Evolutionary conservation across 495 filamentous ascomycete species (phyloP).

Genomic region (Penicillium antarcticum): DNA sequence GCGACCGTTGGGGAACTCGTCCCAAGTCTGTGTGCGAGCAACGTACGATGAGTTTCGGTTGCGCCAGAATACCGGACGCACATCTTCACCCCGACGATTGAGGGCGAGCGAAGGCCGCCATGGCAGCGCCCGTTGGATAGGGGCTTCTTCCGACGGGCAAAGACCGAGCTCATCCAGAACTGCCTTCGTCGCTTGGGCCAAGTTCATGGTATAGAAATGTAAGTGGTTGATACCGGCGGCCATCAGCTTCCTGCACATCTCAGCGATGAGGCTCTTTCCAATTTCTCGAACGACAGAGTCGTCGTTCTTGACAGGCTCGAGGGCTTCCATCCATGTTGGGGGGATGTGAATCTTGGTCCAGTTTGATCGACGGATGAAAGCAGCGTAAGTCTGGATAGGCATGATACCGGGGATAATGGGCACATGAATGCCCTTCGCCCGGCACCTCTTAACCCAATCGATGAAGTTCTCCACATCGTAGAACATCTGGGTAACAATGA

Average conservation of each 20-base stretch:
- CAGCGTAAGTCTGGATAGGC: slow-evolving; percentile 94
- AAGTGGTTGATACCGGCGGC: slow-evolving; percentile 79
- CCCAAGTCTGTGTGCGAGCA: slow-evolving; percentile 94
- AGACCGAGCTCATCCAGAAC: slow-evolving; percentile 86
- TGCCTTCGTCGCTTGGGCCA: slow-evolving; percentile 90
- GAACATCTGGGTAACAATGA: slow-evolving; percentile 99
- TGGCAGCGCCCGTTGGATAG: slow-evolving; percentile 78
- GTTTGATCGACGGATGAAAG: slow-evolving; percentile 82
- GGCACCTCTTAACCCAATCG: slow-evolving; percentile 80
- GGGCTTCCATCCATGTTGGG: slow-evolving; percentile 68
- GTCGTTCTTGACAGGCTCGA: slow-evolving; percentile 96
- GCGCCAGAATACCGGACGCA: slow-evolving; percentile 98
- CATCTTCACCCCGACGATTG: slow-evolving; percentile 86
- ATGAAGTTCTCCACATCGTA: slow-evolving; percentile 96
- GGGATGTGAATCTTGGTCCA: slow-evolving; percentile 87
- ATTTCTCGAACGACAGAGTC: slow-evolving; percentile 89
- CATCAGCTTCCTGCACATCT: slow-evolving; percentile 84
- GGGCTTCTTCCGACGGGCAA: slow-evolving; percentile 68
- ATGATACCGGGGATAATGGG: slow-evolving; percentile 98
- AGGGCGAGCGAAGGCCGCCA: slow-evolving; percentile 93
- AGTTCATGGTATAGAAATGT: slow-evolving; percentile 99
- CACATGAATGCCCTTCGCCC: slow-evolving; percentile 77
- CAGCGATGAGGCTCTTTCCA: slow-evolving; percentile 83
- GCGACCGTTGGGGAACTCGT: slow-evolving; percentile 97
- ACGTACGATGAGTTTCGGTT: slow-evolving; percentile 96